Conservation (phyloP, 2,329 filamentous ascomycete species). For the Ophiostoma fasciatum region DNA sequence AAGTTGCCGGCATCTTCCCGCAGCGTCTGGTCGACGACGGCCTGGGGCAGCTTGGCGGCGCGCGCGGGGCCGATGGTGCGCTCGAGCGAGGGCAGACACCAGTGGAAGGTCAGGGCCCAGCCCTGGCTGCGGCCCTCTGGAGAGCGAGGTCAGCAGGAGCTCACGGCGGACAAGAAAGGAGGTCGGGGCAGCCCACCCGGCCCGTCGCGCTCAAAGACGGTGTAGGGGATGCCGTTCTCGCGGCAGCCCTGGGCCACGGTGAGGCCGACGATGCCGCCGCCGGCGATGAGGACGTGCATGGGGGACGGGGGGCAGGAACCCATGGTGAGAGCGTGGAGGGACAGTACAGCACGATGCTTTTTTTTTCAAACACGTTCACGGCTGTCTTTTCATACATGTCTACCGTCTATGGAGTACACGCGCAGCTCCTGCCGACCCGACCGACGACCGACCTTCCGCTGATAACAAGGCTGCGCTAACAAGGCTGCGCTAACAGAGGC, state of each 20-base stretch:
- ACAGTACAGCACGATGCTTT: too few species aligned
- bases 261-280: constrained; percentile 14
- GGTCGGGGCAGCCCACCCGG: not conserved
- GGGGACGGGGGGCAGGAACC: not conserved
- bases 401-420: too few species aligned
- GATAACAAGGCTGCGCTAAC: too few species aligned
- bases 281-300: constrained; percentile 19
- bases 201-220: not conserved
- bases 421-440: too few species aligned
- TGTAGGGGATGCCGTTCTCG: constrained; percentile 1
- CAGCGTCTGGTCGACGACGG: constrained; percentile 1
- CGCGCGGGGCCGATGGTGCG: not conserved
- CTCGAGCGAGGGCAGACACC: not conserved
- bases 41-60: not conserved
- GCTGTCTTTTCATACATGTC: too few species aligned
- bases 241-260: constrained; percentile 9
- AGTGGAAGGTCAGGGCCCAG: constrained; percentile 1
- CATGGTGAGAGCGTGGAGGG: too few species aligned
- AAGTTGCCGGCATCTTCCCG: not conserved
- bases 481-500: too few species aligned
- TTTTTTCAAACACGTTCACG: too few species aligned
- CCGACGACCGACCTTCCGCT: too few species aligned
- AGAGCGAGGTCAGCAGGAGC: not conserved
- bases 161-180: not conserved
- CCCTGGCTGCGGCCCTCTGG: not conserved